Base-by-base conservation (phyloP, 2,329 filamentous ascomycete genomes). In the Pseudocercospora ulei region DNA sequence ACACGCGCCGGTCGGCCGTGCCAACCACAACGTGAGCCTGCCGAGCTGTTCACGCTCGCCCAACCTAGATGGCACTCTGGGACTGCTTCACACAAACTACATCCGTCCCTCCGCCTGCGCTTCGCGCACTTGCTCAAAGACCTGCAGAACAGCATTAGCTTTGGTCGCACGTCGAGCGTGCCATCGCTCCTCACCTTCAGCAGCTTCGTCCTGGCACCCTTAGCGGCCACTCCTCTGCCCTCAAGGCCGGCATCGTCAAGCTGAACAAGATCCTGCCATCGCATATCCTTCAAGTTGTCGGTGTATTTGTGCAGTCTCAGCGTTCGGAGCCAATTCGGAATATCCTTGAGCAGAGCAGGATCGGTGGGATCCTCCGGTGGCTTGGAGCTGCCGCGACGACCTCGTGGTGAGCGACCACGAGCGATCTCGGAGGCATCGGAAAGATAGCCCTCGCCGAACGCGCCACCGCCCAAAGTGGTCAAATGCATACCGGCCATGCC, bases 221-320 rank as follows among this genome's bases (percentile, higher is more conserved):
- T 73, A 38, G 90, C 90, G 61, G 94, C 95, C 19, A 98, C 90
- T 34, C 90, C 90, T 36, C 85, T 80, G 16, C 85, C 82, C 65
- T 96, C 88, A 48, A 98, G 69, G 33, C 84, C 87, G 58, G 87
- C 87, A 53, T 98, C 90, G 56, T 95, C 85, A 52, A 98, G 69
- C 62, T 90, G 82, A 44, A 98, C 70, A 53, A 98, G 66, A 38
- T 98, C 90, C 17, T 80, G 82, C 90, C 90, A 98, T 56, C 90
- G 86, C 70, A 96, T 76, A 57, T 96, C 88, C 66, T 96, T 98
- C 48, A 98, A 67, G 54, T 96, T 92, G 53, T 98, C 90, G 6
- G 90, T 98, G 65, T 98, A 98, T 69, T 98, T 98, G 71, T 98
- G 90, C 55, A 98, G 71, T 44, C 90, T 78, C 59, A 96, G 72